Conservation (phyloP, 2,329 filamentous ascomycete species). For the Talaromyces piceae region DNA sequence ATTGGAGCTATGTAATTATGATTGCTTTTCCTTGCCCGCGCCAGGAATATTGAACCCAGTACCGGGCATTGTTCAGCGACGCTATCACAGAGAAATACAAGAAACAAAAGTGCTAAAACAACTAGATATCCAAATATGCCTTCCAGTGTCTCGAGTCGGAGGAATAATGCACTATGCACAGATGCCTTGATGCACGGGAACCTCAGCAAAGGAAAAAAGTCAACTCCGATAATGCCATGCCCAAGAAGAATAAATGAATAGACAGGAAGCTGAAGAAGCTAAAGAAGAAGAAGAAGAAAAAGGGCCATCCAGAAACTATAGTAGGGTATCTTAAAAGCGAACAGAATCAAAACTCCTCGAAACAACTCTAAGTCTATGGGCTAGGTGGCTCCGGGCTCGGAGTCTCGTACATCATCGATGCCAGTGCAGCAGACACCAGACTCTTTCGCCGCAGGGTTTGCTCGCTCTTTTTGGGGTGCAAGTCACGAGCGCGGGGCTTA, state of each 20-base stretch:
- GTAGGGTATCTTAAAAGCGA: background rate
- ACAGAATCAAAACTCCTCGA: background rate
- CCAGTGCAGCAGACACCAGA: slow-evolving; percentile 32
- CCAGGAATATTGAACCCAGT: too few species aligned
- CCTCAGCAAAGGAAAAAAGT: too few species aligned
- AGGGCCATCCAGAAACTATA: too few species aligned
- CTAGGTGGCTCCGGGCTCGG: background rate
- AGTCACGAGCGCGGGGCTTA: slow-evolving; percentile 18
- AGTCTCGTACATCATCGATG: slow-evolving; percentile 20
- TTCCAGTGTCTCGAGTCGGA: background rate
- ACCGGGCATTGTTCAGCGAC: background rate
- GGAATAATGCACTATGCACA: background rate
- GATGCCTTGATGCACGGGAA: background rate
- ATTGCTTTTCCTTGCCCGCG: background rate
- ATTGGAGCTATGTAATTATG: background rate
- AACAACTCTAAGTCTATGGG: slow-evolving; percentile 1
- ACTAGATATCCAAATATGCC: background rate
- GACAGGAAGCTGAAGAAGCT: background rate
- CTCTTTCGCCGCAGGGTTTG: slow-evolving; percentile 31
- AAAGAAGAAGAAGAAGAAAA: background rate
- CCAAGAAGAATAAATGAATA: background rate
- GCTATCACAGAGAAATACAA: background rate
- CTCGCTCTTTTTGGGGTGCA: slow-evolving; percentile 25
- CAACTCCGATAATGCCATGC: slow-evolving; percentile 6
- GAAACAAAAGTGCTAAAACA: background rate